Evolutionary conservation across 176 grass and related monocot species (phyloP), one percentile per base, ranked within the genome.

Genomic region (Avena atlantica): DNA sequence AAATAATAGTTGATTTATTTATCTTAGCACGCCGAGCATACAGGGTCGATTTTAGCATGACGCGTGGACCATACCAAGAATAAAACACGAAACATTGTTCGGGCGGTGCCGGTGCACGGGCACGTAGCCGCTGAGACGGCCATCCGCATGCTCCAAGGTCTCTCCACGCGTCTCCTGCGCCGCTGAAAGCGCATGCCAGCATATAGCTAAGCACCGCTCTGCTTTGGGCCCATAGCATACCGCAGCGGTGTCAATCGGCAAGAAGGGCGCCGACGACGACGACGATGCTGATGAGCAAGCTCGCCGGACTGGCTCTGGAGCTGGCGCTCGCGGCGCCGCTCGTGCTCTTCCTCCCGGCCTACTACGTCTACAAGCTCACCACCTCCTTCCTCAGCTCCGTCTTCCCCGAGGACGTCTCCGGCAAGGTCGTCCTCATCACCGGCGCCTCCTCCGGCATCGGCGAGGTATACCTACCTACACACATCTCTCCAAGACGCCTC

Each of bases 401-500:
- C 85, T 89, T 94, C 74, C 68, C 88, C 31, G 90, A 92, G 80
- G 42, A 88, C 81, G 67, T 91, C 84, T 45, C 90, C 66, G 70
- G 89, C 88, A 92, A 97, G 83, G 92, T 93, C n/a, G 84, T 92
- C 10, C 86, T 94, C 86, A 86, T 97, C 67, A 90, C 92, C 66
- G 92, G 87, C 57, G 92, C 95, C 70, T 89, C 95, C 79, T 97
- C 95, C 37, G 95, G 95, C 84, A 97, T 97, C 79, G 92, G 88
- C 90, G 90, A 97, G 92, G 92, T 91, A 2, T 16, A 8, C 3
- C 45, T 76, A 9, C 15, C 11, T 15, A 50, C 15, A 48, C 12
- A 23, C 17, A 42, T 42, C 34, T 19, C 67, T 21, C 69, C 11
- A 45, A n/a, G 69, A 73, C 11, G 19, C 42, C 44, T 42, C 40